phyloP scores from a whole-genome alignment of 768 basidiomycete genomes.

The Boletus speciosus region DNA sequence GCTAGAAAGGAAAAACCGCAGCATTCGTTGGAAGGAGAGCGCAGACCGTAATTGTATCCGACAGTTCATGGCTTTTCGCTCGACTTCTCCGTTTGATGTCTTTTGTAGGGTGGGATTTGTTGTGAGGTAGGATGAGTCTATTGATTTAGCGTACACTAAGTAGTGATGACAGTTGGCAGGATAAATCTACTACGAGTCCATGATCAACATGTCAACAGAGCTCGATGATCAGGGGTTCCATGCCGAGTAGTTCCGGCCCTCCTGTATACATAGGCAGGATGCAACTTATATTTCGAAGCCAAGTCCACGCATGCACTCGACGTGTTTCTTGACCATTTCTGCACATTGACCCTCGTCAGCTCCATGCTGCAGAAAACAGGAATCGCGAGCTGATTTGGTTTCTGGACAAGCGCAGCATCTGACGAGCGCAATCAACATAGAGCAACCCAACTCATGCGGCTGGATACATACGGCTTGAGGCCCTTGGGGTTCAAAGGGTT shows the following conservation, averaged over 20 bases:
- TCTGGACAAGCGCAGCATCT: constrained; percentile 97
- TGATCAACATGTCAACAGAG: constrained; percentile 1
- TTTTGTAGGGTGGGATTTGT: constrained; percentile 3
- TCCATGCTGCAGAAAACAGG: constrained; percentile 78
- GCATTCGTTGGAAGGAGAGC: background rate
- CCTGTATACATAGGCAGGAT: constrained; percentile 28
- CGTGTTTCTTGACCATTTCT: constrained; percentile 73
- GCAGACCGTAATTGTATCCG: background rate
- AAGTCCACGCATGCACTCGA: constrained; percentile 85
- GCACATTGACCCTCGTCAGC: constrained; percentile 78
- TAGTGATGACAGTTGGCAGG: background rate
- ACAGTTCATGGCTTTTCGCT: background rate
- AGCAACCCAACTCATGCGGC: background rate
- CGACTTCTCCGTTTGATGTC: background rate
- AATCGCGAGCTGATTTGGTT: constrained; percentile 88
- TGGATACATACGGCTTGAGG: constrained; percentile 79
- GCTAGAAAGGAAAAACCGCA: background rate
- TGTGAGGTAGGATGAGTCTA: constrained; percentile 10
- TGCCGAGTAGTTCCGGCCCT: background rate
- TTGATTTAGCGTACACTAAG: constrained; percentile 1
- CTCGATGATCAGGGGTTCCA: background rate
- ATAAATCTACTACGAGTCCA: background rate
- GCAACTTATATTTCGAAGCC: constrained; percentile 74
- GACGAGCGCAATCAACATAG: constrained; percentile 1
- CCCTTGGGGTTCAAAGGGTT: constrained; percentile 93